Evolutionary conservation across 1,284 basidiomycete species (phyloP).

Genomic region (Ceratobasidium sp.): DNA sequence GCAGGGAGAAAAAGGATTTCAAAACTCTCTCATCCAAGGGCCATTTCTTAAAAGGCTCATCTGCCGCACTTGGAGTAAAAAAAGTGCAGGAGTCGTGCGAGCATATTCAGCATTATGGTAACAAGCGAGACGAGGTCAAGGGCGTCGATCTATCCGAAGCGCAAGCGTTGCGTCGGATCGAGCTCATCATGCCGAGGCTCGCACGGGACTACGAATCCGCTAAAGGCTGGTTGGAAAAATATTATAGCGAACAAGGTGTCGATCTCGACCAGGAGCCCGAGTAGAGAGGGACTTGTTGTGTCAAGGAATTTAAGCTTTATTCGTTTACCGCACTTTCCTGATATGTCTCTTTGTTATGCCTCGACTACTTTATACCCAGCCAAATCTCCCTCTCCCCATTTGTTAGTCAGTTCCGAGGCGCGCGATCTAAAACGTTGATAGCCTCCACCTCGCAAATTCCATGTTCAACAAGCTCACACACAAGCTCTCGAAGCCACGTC

Average conservation of each 20-base stretch:
- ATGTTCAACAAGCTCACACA: not conserved
- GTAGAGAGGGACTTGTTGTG: not conserved
- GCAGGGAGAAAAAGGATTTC: slow-evolving; percentile 50
- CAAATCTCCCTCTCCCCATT: too few relatives aligned
- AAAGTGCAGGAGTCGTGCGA: slow-evolving; percentile 60
- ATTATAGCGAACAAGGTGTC: slow-evolving; percentile 52
- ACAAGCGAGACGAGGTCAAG: slow-evolving; percentile 51
- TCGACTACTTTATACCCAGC: not conserved
- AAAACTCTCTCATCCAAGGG: slow-evolving; percentile 58
- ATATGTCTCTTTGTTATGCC: not conserved
- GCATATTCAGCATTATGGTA: slow-evolving; percentile 60
- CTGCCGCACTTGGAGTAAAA: slow-evolving; percentile 60
- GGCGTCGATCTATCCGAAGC: slow-evolving; percentile 55
- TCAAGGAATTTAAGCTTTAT: not conserved
- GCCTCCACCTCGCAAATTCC: not conserved
- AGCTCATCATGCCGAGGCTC: slow-evolving; percentile 58
- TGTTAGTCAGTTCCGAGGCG: slow-evolving; percentile 2
- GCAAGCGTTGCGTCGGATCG: slow-evolving; percentile 71
- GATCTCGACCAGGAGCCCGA: slow-evolving; percentile 41
- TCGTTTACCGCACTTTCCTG: not conserved
- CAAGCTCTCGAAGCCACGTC: slow-evolving; percentile 21
- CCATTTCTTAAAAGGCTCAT: slow-evolving; percentile 63
- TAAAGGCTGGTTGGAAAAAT: slow-evolving; percentile 59
- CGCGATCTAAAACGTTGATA: not conserved
- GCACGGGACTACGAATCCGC: slow-evolving; percentile 65